phyloP scores from a whole-genome alignment of 768 basidiomycete species.

The Rhodotorula taiwanensis region DNA sequence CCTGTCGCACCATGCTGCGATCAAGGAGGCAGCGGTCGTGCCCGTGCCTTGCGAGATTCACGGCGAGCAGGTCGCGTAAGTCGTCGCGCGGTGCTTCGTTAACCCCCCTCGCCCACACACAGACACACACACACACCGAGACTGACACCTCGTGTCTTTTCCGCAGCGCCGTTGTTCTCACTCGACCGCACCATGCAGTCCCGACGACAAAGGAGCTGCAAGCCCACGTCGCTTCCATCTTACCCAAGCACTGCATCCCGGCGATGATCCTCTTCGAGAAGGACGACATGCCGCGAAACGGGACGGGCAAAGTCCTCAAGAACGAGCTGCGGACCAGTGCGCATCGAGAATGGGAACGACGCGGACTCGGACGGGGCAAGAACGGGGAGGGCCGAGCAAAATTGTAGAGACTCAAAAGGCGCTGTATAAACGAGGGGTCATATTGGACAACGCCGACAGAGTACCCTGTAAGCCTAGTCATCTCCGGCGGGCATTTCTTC shows the following conservation, averaged over 20 bases:
- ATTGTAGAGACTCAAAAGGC: too few species aligned
- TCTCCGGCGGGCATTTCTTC: slow-evolving; percentile 57
- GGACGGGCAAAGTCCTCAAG: slow-evolving; percentile 40
- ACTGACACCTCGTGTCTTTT: neutral
- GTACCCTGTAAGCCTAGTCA: slow-evolving; percentile 18
- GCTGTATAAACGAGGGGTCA: neutral
- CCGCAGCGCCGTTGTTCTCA: slow-evolving; percentile 30
- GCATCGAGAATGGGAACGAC: slow-evolving; percentile 16
- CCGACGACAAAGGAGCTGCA: slow-evolving; percentile 12
- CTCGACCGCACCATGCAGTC: neutral
- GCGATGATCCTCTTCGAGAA: slow-evolving; percentile 29
- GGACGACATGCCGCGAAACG: slow-evolving; percentile 15
- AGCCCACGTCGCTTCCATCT: slow-evolving; percentile 6
- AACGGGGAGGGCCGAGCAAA: slow-evolving; percentile 1
- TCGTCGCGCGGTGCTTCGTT: too few species aligned
- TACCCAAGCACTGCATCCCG: slow-evolving; percentile 35
- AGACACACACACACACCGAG: accelerated
- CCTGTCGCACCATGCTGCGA: slow-evolving; percentile 18
- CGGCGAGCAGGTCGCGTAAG: slow-evolving; percentile 37
- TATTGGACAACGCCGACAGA: too few species aligned
- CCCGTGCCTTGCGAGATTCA: slow-evolving; percentile 29
- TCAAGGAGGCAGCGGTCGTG: slow-evolving; percentile 36
- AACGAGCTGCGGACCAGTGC: slow-evolving; percentile 12
- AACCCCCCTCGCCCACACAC: neutral
- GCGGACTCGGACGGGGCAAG: neutral